phyloP scores from a whole-genome alignment of 495 filamentous ascomycete genomes.

The Aspergillus sclerotioniger region DNA sequence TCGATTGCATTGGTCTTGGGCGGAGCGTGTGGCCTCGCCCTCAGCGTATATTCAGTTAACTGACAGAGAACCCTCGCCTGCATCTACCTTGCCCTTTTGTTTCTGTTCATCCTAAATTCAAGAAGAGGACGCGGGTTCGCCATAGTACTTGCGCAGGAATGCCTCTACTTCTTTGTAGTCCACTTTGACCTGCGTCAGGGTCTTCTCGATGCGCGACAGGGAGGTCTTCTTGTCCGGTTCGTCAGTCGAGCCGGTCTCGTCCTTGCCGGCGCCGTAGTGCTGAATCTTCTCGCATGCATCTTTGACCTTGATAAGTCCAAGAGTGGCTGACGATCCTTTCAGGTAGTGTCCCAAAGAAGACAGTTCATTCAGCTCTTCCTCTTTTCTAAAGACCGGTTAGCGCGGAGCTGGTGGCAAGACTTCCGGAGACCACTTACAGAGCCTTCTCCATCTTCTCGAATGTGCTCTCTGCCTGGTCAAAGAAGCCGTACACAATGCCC shows the following conservation, averaged over 20 bases:
- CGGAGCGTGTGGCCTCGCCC: constrained; percentile 7
- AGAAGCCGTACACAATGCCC: constrained; percentile 88
- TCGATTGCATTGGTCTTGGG: background rate
- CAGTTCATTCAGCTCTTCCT: constrained; percentile 64
- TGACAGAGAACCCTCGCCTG: constrained; percentile 14
- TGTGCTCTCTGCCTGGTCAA: constrained; percentile 83
- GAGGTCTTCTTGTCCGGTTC: constrained; percentile 60
- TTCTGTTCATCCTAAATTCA: constrained; percentile 2
- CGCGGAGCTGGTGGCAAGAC: background rate
- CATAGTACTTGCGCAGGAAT: constrained; percentile 71
- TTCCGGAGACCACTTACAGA: constrained; percentile 57
- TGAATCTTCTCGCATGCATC: constrained; percentile 96
- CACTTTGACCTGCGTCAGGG: constrained; percentile 65
- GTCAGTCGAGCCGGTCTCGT: constrained; percentile 66
- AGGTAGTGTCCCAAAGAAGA: constrained; percentile 90
- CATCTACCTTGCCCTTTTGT: constrained; percentile 18
- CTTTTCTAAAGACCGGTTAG: constrained; percentile 47
- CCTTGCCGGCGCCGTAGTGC: constrained; percentile 78
- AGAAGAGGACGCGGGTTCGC: constrained; percentile 27
- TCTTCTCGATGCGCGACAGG: constrained; percentile 65
- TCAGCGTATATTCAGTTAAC: constrained; percentile 19
- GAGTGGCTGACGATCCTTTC: constrained; percentile 96
- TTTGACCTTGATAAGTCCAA: constrained; percentile 88
- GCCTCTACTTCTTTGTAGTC: constrained; percentile 76
- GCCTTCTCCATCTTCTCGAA: constrained; percentile 80